phyloP scores from a whole-genome alignment of 208 protist species.

The Leishmania mexicana region DNA sequence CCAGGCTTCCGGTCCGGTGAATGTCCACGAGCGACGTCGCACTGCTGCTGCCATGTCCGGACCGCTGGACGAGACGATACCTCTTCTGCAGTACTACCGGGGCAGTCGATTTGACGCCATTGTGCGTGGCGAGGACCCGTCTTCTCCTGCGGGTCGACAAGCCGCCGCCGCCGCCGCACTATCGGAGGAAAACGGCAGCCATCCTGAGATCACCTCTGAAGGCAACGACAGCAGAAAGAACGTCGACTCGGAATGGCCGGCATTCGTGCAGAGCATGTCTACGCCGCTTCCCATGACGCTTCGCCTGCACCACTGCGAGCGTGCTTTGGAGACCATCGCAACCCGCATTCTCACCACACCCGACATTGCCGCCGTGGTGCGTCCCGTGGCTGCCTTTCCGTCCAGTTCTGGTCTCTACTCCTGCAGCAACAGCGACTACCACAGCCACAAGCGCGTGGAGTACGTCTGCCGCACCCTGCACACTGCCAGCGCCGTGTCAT shows the following conservation, averaged over 20 bases:
- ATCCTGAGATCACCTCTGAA: neutral
- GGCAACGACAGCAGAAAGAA: neutral
- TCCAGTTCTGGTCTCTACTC: conserved; percentile 48
- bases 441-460: conserved; percentile 60
- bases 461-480: conserved; percentile 87
- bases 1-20: conserved; percentile 59
- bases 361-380: conserved; percentile 38
- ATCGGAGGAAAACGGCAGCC: neutral
- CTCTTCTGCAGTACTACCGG: conserved; percentile 83
- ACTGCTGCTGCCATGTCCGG: conserved; percentile 34
- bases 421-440: conserved; percentile 82
- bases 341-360: conserved; percentile 37
- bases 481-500: conserved; percentile 81
- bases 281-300: conserved; percentile 89
- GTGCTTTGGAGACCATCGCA: conserved; percentile 38
- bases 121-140: conserved; percentile 42
- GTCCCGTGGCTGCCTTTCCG: conserved; percentile 42
- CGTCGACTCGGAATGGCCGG: conserved; percentile 57
- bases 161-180: conserved; percentile 3
- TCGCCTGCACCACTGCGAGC: conserved; percentile 81
- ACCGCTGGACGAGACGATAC: conserved; percentile 56
- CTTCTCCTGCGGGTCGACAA: conserved; percentile 29
- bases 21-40: conserved; percentile 71
- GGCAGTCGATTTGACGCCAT: conserved; percentile 65
- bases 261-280: conserved; percentile 54